Conservation (phyloP, 495 filamentous ascomycete genomes). For the Hypoxylon rickii region DNA sequence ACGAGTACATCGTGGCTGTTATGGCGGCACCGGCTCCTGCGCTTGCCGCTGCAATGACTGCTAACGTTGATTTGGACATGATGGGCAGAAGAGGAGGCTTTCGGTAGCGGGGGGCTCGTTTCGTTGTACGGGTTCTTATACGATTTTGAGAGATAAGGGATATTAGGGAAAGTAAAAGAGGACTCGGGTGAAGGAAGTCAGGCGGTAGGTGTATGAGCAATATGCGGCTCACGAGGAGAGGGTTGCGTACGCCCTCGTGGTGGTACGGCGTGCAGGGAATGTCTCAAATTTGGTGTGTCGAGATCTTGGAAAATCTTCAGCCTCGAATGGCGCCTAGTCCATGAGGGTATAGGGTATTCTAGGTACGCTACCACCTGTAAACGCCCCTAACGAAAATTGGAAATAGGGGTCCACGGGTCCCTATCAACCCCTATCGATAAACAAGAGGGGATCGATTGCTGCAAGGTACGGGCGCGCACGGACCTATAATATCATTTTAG, state of each 20-base stretch:
- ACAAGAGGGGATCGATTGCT: not conserved
- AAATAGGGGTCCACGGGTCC: too few relatives aligned
- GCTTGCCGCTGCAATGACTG: constrained; percentile 84
- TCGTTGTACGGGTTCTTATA: constrained; percentile 30
- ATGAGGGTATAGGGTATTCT: too few relatives aligned
- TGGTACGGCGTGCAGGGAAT: constrained; percentile 35
- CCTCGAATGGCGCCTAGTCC: too few relatives aligned
- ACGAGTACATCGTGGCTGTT: constrained; percentile 74
- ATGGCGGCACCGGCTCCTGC: constrained; percentile 86
- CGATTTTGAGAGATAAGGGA: not conserved
- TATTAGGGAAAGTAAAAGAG: constrained; percentile 14
- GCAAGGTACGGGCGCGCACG: constrained; percentile 25
- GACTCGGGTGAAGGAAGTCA: constrained; percentile 25
- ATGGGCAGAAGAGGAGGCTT: constrained; percentile 20
- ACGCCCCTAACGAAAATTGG: too few relatives aligned
- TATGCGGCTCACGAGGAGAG: constrained; percentile 37
- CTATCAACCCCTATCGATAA: constrained; percentile 20
- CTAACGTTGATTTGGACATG: constrained; percentile 88
- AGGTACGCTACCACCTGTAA: too few relatives aligned
- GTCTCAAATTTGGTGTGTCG: constrained; percentile 21
- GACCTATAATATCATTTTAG: constrained; percentile 19
- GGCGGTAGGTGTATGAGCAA: constrained; percentile 34
- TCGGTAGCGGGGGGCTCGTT: constrained; percentile 1
- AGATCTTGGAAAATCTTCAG: constrained; percentile 28
- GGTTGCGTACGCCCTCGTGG: constrained; percentile 34